Percentiles rank a stretch among this genome's conserved stretches.
Evolutionary conservation across 1,284 basidiomycete genomes (phyloP).

Genomic region (Hortiboletus rubellus): DNA sequence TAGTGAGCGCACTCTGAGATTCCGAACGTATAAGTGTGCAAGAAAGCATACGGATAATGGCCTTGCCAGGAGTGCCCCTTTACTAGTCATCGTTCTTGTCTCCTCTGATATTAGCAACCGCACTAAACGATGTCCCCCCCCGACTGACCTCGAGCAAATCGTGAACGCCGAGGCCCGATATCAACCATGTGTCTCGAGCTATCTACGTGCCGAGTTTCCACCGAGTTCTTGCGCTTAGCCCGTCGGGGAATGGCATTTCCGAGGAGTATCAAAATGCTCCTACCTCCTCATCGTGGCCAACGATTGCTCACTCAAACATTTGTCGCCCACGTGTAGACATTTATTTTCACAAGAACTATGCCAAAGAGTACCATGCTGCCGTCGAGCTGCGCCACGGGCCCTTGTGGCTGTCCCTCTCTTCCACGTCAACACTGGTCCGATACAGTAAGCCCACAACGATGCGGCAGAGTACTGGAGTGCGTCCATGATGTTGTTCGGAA

Average conservation of each 20-base stretch:
- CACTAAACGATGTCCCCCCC: constrained; percentile 32
- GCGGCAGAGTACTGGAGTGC: constrained; percentile 15
- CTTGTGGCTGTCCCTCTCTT: constrained; percentile 75
- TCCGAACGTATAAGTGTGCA: too few relatives aligned
- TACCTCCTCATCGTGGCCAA: neutral
- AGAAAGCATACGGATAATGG: too few relatives aligned
- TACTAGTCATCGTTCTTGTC: neutral
- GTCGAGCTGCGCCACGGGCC: constrained; percentile 66
- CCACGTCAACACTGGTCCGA: constrained; percentile 64
- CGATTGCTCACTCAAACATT: neutral
- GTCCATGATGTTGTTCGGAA: constrained; percentile 13
- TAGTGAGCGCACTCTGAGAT: too few relatives aligned
- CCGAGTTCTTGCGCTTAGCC: neutral
- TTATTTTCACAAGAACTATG: constrained; percentile 71
- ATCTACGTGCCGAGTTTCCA: neutral
- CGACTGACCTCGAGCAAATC: constrained; percentile 59
- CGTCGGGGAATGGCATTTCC: constrained; percentile 75
- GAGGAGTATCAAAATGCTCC: constrained; percentile 39
- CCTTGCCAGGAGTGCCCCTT: too few relatives aligned
- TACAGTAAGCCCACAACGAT: constrained; percentile 38
- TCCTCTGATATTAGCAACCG: too few relatives aligned
- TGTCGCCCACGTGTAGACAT: constrained; percentile 50
- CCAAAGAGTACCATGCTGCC: constrained; percentile 60
- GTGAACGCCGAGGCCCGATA: constrained; percentile 49
- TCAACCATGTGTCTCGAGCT: constrained; percentile 49